Evolutionary conservation across 306 rosid species (phyloP).

Genomic region (Glycine latifolia): DNA sequence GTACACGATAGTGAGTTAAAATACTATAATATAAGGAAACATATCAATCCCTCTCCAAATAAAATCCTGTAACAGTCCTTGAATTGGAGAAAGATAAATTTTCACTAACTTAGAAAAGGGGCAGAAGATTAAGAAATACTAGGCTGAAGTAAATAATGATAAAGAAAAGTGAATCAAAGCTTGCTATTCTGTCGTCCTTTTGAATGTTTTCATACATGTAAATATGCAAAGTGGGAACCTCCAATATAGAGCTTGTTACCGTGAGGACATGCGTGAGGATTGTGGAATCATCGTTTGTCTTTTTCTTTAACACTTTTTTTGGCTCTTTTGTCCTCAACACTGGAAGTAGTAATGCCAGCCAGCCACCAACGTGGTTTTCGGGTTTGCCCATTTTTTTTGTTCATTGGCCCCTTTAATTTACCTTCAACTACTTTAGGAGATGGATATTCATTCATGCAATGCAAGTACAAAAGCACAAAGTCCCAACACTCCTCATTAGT

Average conservation of each 20-base stretch:
- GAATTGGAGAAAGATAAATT: background rate
- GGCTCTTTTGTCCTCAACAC: constrained; percentile 20
- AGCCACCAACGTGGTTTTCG: constrained; percentile 22
- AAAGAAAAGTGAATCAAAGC: constrained; percentile 7
- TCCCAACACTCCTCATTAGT: constrained; percentile 3
- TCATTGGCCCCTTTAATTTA: constrained; percentile 15
- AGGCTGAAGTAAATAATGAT: background rate
- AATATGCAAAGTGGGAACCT: background rate
- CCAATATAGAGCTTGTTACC: constrained; percentile 3
- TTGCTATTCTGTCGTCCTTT: constrained; percentile 30
- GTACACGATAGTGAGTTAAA: background rate
- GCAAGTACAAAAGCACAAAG: constrained; percentile 40
- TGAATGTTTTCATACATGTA: background rate
- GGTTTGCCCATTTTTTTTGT: constrained; percentile 36
- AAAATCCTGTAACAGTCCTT: too few relatives aligned
- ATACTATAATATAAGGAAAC: background rate
- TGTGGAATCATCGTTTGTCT: constrained; percentile 42
- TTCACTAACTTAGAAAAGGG: background rate
- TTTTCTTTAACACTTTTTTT: constrained; percentile 12
- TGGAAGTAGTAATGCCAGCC: constrained; percentile 3
- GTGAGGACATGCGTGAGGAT: constrained; percentile 9
- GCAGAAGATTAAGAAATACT: background rate
- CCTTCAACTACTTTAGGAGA: constrained; percentile 3
- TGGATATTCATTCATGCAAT: background rate
- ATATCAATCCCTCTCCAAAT: background rate